Evolutionary conservation across 23 red algal genomes (phyloP), one percentile per base, ranked within the genome.

Genomic region (Gracilariopsis chorda): DNA sequence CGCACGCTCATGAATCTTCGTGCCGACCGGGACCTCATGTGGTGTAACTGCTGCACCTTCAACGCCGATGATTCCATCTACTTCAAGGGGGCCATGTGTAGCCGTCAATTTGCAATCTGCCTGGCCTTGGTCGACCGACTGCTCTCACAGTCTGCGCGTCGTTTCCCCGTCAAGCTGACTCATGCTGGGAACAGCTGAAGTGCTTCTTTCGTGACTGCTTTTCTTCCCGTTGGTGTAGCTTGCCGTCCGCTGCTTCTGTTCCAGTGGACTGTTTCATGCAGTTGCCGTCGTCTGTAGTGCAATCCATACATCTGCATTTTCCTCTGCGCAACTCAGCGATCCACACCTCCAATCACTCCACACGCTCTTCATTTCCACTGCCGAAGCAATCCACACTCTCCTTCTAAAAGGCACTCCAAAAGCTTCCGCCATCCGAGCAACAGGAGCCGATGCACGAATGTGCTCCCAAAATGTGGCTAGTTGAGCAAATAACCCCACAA

Each of bases 1-100:
- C 68, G 78, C 7, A 71, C 34, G 20, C 57, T 71, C 21, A 70
- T 73, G 44, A 75, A 74, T 23, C 44, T 95, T 21, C 75, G 71
- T 44, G 61, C 61, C 21, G 93, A 95, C 76, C 48, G 92, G 12
- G 93, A 95, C 20, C 76, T 92, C 6, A 95, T 95, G 25, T 95
- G 93, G 93, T 73, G 61, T 17, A 95, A 95, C 59, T 95, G 93
- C 71, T 90, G 80, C 67, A 70, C 49, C 20, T 95, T 91, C 44
- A 95, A 95, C 63, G 86, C 93, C 0, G 62, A 82, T 33, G 63
- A 72, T 1, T 88, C 79, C 6, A 82, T 71, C 27, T 93, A 93
- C 27, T 84, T 47, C 48, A 53, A 65, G 34, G 78, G 86, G 78
- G 89, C 89, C 12, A 41, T 52, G 19, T 55, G 89, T 28, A n/a